Percentiles rank a stretch among this genome's conserved stretches.
Conservation (phyloP, 805 yeast genomes). For the Candida maltosa region DNA sequence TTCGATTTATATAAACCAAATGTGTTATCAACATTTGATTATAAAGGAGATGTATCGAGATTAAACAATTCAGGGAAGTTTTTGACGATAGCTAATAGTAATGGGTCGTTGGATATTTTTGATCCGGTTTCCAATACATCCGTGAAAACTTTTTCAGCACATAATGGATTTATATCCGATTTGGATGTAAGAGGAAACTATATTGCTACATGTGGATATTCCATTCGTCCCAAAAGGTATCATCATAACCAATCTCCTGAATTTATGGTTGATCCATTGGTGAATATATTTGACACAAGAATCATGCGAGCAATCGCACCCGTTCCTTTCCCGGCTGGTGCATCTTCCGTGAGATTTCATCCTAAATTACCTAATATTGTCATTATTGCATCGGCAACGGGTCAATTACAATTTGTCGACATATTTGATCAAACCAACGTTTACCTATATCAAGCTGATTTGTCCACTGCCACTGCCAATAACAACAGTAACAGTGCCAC, state of each 20-base stretch:
- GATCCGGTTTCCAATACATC: constrained; percentile 51
- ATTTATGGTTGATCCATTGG: constrained; percentile 65
- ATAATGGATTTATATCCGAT: constrained; percentile 59
- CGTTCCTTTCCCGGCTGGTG: constrained; percentile 86
- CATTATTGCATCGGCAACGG: constrained; percentile 68
- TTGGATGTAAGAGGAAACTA: constrained; percentile 64
- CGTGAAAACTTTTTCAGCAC: constrained; percentile 55
- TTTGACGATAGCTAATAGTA: constrained; percentile 53
- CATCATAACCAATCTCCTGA: constrained; percentile 25
- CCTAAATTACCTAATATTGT: constrained; percentile 81
- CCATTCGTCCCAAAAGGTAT: constrained; percentile 56
- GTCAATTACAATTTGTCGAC: constrained; percentile 85
- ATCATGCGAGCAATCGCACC: constrained; percentile 72
- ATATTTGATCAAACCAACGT: constrained; percentile 72
- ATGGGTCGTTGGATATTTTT: constrained; percentile 62
- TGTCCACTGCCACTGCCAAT: constrained; percentile 18
- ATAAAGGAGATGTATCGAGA: constrained; percentile 42
- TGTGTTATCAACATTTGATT: constrained; percentile 24
- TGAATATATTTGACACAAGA: constrained; percentile 77
- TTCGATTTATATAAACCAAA: constrained; percentile 32
- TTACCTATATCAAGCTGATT: constrained; percentile 63
- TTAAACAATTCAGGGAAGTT: constrained; percentile 47
- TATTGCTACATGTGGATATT: constrained; percentile 78
- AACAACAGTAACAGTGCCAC: constrained; percentile 10
- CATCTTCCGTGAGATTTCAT: constrained; percentile 77